Evolutionary conservation across 78 protist species (phyloP).

Genomic region (Emiliania huxleyi): DNA sequence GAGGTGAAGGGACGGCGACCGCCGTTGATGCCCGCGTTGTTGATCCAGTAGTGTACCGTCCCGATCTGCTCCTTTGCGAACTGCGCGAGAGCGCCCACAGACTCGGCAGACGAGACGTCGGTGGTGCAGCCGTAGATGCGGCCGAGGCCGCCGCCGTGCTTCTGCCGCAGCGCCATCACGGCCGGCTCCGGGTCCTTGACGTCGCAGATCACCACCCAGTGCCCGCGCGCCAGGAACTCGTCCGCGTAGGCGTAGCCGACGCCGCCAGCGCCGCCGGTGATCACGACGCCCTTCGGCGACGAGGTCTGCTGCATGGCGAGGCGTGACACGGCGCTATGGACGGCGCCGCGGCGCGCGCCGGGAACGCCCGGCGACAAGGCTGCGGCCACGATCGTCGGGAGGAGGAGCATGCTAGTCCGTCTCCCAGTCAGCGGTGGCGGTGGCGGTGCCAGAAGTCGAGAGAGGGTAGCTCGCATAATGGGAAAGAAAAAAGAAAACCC

Average conservation of each 20-base stretch:
- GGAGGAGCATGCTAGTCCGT: no score
- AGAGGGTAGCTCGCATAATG: no score
- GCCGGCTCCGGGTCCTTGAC: neutral
- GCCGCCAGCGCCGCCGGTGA: slow-evolving; percentile 47
- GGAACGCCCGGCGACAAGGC: no score
- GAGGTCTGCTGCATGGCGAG: neutral
- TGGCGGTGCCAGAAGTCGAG: no score
- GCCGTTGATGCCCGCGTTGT: slow-evolving; percentile 51
- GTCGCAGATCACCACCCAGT: slow-evolving; percentile 49
- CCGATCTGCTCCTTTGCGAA: slow-evolving; percentile 17
- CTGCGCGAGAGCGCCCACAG: slow-evolving; percentile 7
- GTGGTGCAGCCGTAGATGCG: neutral
- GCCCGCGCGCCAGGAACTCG: slow-evolving; percentile 21
- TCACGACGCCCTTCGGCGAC: neutral
- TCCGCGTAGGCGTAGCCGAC: slow-evolving; percentile 45
- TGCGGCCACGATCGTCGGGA: no score
- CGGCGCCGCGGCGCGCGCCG: no score
- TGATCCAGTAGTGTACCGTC: slow-evolving; percentile 42
- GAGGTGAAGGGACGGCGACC: neutral
- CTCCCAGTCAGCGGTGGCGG: no score
- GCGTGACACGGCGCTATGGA: no score
- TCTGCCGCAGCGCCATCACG: neutral
- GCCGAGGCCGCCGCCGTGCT: neutral
- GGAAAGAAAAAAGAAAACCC: no score
- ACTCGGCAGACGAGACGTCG: slow-evolving; percentile 10